Percentiles rank a stretch among this genome's conserved stretches.
These are phyloP conservation scores for Cladosporium sp. DNA, from an alignment of 2,329 filamentous ascomycete species.

Conservation along the genomic window DNA sequence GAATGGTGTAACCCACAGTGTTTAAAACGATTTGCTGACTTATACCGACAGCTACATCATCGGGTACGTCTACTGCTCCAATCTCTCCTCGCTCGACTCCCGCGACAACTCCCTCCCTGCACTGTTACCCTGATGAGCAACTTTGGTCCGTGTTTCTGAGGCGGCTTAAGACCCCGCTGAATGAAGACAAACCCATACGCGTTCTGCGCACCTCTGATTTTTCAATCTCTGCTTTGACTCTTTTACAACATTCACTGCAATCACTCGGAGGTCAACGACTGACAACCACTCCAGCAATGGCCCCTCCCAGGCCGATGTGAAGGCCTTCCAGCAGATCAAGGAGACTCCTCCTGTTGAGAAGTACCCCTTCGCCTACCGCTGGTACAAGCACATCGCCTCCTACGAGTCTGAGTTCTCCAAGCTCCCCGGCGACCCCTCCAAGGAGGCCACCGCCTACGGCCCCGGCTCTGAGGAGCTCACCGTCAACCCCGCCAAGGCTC, in stretches of 20 bases:
- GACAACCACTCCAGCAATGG: constrained; percentile 45
- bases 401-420: constrained; percentile 90
- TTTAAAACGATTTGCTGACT: no score
- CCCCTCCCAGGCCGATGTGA: constrained; percentile 93
- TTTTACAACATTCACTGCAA: constrained; percentile 13
- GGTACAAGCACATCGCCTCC: constrained; percentile 97
- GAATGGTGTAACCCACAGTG: no score
- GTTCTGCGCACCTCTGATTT: constrained; percentile 72
- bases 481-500: constrained; percentile 81
- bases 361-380: constrained; percentile 90
- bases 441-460: constrained; percentile 85
- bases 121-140: constrained; percentile 64
- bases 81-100: constrained; percentile 10
- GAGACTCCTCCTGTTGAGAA: constrained; percentile 72
- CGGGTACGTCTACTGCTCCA: constrained; percentile 60
- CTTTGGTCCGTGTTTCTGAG: constrained; percentile 96
- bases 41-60: no score
- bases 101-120: constrained; percentile 21
- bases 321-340: constrained; percentile 85
- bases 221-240: constrained; percentile 7
- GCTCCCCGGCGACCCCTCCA: constrained; percentile 85
- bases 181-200: constrained; percentile 73
- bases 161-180: constrained; percentile 84
- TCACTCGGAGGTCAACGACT: constrained; percentile 11
- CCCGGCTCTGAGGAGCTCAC: constrained; percentile 75